phyloP scores from a whole-genome alignment of 352 stramenopile species.

The Pythium graminicola region DNA sequence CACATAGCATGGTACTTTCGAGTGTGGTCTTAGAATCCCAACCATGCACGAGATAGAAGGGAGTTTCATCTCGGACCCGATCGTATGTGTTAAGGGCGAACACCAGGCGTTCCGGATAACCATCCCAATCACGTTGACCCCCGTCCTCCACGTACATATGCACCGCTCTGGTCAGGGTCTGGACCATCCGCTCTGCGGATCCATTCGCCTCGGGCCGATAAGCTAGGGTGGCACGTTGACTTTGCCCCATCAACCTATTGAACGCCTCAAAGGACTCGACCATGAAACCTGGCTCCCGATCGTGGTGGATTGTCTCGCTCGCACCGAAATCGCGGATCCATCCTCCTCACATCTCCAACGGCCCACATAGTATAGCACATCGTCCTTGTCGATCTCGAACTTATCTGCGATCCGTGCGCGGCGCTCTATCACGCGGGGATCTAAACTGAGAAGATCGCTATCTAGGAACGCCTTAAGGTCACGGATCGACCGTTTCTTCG shows the following conservation, averaged over 20 bases:
- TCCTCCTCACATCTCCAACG: not conserved
- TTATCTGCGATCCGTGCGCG: not conserved
- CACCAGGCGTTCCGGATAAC: conserved; percentile 10
- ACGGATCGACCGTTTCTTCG: not conserved
- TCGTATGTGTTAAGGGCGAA: conserved; percentile 20
- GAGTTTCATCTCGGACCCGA: not conserved
- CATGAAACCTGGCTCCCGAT: conserved; percentile 20
- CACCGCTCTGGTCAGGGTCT: conserved; percentile 18
- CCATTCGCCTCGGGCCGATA: conserved; percentile 22
- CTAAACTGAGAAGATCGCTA: not conserved
- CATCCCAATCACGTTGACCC: conserved; percentile 19
- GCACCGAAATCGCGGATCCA: conserved; percentile 10
- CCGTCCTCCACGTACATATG: conserved; percentile 17
- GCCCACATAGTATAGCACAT: not conserved
- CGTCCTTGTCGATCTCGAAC: conserved; percentile 9
- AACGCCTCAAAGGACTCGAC: conserved; percentile 11
- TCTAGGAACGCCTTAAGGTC: not conserved
- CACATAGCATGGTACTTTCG: not conserved
- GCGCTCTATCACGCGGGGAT: not conserved
- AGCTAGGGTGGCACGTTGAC: conserved; percentile 5
- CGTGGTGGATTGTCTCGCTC: conserved; percentile 11
- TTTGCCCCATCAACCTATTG: conserved; percentile 16
- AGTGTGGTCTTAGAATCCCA: conserved; percentile 14
- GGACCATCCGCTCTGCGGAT: conserved; percentile 12
- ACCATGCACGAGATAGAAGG: conserved; percentile 18